These are phyloP conservation scores for Setaria italica DNA, from an alignment of 202 grass and related monocot species.

Conservation along the genomic window DNA sequence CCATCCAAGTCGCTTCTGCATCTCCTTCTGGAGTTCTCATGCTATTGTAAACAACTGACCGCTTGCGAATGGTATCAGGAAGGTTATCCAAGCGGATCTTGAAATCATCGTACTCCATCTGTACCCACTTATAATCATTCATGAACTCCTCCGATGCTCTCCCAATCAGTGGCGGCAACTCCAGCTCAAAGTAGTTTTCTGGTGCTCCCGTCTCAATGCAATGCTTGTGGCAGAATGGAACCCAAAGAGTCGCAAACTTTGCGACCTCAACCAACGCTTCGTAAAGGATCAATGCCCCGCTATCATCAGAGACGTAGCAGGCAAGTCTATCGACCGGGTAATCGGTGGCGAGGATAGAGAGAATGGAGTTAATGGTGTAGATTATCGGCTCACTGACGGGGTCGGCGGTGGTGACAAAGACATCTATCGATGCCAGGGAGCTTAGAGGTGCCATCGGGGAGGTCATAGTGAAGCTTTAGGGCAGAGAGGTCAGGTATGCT, in stretches of 20 bases:
- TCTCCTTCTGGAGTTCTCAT: not conserved
- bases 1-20: constrained; percentile 64
- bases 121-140: constrained; percentile 44
- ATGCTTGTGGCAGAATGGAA: constrained; percentile 66
- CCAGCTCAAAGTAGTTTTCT: constrained; percentile 59
- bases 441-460: constrained; percentile 47
- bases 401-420: constrained; percentile 63
- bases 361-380: constrained; percentile 65
- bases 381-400: constrained; percentile 55
- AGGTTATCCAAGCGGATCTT: constrained; percentile 48
- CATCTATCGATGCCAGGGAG: constrained; percentile 54
- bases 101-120: constrained; percentile 50
- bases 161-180: constrained; percentile 17
- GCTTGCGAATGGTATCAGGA: not conserved
- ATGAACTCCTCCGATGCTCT: constrained; percentile 17
- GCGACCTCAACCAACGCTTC: constrained; percentile 65
- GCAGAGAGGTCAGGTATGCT: constrained; percentile 51
- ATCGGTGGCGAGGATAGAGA: constrained; percentile 64
- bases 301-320: constrained; percentile 70
- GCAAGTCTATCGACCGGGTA: constrained; percentile 57
- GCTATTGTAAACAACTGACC: constrained; percentile 43
- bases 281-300: constrained; percentile 50
- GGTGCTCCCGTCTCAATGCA: constrained; percentile 55
- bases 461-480: constrained; percentile 54
- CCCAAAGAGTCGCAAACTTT: constrained; percentile 59